These are phyloP conservation scores for Orbilia oligospora DNA, from an alignment of 2,329 filamentous ascomycete species.

Conservation along the genomic window DNA sequence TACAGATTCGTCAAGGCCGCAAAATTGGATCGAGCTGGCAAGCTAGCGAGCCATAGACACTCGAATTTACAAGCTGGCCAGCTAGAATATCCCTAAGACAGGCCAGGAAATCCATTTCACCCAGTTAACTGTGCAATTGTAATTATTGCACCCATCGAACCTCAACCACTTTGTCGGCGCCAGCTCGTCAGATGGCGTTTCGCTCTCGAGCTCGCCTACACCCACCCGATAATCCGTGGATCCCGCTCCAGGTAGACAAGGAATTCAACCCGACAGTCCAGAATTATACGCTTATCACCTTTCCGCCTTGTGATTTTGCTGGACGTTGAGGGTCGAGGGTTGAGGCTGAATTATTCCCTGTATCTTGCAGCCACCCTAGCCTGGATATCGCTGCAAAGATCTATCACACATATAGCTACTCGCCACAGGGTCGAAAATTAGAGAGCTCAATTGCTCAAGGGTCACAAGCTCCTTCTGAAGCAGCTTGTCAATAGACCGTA, in stretches of 20 bases:
- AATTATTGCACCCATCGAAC: not conserved
- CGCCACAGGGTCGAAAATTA: slow-evolving; percentile 25
- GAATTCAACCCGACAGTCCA: slow-evolving; percentile 13
- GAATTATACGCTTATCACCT: slow-evolving; percentile 21
- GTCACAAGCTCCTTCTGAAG: not conserved
- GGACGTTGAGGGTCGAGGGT: slow-evolving; percentile 23
- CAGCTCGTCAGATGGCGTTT: slow-evolving; percentile 29
- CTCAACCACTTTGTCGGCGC: slow-evolving; percentile 14
- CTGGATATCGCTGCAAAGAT: slow-evolving; percentile 17
- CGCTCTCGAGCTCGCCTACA: slow-evolving; percentile 32
- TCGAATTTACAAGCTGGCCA: too few relatives aligned
- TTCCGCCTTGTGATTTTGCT: slow-evolving; percentile 3
- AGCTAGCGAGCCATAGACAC: slow-evolving; percentile 7
- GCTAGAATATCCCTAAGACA: not conserved
- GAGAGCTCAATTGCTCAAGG: slow-evolving; percentile 23
- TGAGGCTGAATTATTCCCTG: slow-evolving; percentile 48
- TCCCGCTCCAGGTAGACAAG: slow-evolving; percentile 30
- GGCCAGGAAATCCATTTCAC: not conserved
- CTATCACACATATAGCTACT: slow-evolving; percentile 26
- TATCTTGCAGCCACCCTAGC: slow-evolving; percentile 38
- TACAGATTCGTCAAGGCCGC: slow-evolving; percentile 12
- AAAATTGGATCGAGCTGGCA: not conserved
- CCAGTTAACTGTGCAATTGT: not conserved
- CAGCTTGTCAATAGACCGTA: slow-evolving; percentile 17
- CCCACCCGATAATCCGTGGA: slow-evolving; percentile 44